Evolutionary conservation across 345 rosid species (phyloP).

Genomic region (Cochlearia excelsa): DNA sequence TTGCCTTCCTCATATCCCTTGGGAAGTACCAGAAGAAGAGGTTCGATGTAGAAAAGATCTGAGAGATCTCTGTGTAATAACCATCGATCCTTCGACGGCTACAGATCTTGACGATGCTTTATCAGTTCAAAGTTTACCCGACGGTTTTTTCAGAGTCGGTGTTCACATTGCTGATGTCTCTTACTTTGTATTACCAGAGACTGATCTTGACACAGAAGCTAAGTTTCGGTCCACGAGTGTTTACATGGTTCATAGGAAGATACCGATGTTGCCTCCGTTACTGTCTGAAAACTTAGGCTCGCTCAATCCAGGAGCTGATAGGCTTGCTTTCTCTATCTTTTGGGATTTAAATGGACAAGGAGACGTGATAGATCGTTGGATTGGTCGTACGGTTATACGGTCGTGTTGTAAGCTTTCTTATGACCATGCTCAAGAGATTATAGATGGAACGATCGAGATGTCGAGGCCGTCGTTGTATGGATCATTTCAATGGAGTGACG

Average conservation of each 20-base stretch:
- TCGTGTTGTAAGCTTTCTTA: conserved; percentile 94
- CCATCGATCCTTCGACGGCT: conserved; percentile 74
- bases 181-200: conserved; percentile 77
- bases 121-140: conserved; percentile 60
- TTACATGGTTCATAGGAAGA: conserved; percentile 57
- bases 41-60: conserved; percentile 56
- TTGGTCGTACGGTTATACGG: conserved; percentile 66
- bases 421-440: conserved; percentile 66
- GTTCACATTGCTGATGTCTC: conserved; percentile 92
- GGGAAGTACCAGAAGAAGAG: conserved; percentile 76
- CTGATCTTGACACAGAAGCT: conserved; percentile 75
- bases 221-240: conserved; percentile 74
- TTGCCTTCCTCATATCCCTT: conserved; percentile 63
- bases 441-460: conserved; percentile 41
- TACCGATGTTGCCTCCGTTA: conserved; percentile 77
- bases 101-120: conserved; percentile 92
- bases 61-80: conserved; percentile 67
- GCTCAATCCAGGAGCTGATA: conserved; percentile 77
- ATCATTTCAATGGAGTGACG: conserved; percentile 59
- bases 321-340: conserved; percentile 78
- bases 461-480: conserved; percentile 58
- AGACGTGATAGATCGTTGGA: conserved; percentile 65
- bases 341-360: conserved; percentile 67
- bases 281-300: conserved; percentile 73
- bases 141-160: conserved; percentile 65